Base-by-base conservation (phyloP, 2,329 filamentous ascomycete species). In the Colletotrichum spaethianum region DNA sequence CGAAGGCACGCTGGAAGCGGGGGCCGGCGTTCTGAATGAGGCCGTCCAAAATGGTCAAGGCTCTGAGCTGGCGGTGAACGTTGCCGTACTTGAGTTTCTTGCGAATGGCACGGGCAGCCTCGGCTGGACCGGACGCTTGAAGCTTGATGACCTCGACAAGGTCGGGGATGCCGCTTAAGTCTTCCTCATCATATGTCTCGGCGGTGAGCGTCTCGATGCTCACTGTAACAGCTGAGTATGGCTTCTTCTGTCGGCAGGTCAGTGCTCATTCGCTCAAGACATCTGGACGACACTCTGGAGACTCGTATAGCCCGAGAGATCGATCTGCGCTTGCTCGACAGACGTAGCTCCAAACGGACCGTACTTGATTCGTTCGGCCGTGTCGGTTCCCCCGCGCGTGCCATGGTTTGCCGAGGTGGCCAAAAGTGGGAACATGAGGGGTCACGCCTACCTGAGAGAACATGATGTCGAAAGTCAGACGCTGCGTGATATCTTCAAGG, bases 61-160 rank as follows among this genome's bases (percentile, higher is more conserved):
- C 93, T 72, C 96, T 91, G 42, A 98, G 88, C 82, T 99, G 96
- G 61, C 95, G 93, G 82, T 98, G 96, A n/a, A 94, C 88, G 78
- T 91, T 97, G 77, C 96, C 96, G 83, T 99, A 98, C 85, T 99
- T 99, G 88, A 99, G 90, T 86, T 98, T 98, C 89, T 99, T 99
- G 73, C 96, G 91, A 77, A 99, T 90, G 59, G 96, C 95, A 79
- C 96, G 91, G 65, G 96, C 94, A 71, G 95, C 95, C 85, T 99
- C 96, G 16, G 91, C 89, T 1, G 96, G 94, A 0, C 96, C 96
- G 8, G 93, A 93, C 33, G 89, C 88, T 83, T 99, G 96, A 71
- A 99, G 91, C 75, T 93, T 93, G 80, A 99, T 94, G 68, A 96
- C 94, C 82, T 99, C 96, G 74, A 98, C 94, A 31, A 99, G 90